Evolutionary conservation across 2,329 filamentous ascomycete genomes (phyloP).

Genomic region (Pezicula rhizophila): DNA sequence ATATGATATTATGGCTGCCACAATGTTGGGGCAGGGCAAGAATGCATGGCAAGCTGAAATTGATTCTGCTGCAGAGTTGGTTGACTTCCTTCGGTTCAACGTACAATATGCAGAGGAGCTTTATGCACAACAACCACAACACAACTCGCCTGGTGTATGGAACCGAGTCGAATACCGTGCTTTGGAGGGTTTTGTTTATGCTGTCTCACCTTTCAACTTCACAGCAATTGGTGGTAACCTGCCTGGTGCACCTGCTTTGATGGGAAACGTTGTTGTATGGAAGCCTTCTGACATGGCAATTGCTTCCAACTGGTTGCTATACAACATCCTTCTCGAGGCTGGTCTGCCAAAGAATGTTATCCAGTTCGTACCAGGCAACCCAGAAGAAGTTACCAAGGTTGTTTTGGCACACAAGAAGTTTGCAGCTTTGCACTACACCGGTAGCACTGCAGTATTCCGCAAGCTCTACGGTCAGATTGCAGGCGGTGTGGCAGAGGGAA

Average conservation of each 20-base stretch:
- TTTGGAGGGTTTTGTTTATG: conserved; percentile 92
- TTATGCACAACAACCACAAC: conserved; percentile 78
- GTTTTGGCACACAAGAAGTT: conserved; percentile 75
- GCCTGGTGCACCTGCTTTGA: conserved; percentile 72
- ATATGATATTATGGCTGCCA: conserved; percentile 93
- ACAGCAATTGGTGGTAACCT: conserved; percentile 91
- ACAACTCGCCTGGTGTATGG: conserved; percentile 81
- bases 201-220: conserved; percentile 94
- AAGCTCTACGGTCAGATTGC: conserved; percentile 84
- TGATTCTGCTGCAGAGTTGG: conserved; percentile 85
- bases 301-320: conserved; percentile 84
- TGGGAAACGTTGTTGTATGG: conserved; percentile 95
- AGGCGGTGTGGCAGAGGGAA: conserved; percentile 70
- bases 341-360: conserved; percentile 86
- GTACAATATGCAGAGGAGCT: conserved; percentile 90
- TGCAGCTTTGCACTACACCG: conserved; percentile 90
- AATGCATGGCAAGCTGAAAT: conserved; percentile 99
- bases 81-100: conserved; percentile 90
- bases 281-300: conserved; percentile 90
- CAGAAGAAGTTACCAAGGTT: conserved; percentile 73
- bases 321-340: conserved; percentile 85
- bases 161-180: conserved; percentile 86
- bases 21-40: conserved; percentile 95
- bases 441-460: conserved; percentile 86
- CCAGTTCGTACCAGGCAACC: conserved; percentile 87